Base-by-base conservation (phyloP, 2,329 filamentous ascomycete genomes). In the Chrysoporthe deuterocubensis region DNA sequence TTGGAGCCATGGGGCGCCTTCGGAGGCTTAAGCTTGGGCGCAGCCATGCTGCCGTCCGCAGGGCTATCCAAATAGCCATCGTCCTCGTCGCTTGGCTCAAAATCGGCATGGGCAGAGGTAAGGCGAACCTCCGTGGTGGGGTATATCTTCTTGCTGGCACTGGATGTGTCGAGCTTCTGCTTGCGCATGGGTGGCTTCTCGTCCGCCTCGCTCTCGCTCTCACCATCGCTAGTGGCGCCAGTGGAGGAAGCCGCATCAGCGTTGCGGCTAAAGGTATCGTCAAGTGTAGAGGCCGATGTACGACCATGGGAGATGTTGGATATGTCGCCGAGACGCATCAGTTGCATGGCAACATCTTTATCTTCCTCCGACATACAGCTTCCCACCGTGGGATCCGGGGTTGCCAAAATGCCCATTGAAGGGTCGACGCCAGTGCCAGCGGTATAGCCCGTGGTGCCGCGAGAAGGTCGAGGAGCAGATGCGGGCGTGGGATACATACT, bases 331-430 rank as follows among this genome's bases (percentile, higher is more conserved):
- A 99, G 87, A 73, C 95, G 92, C 90, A 99, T 98, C 75, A 99
- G 85, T 81, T 98, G 96, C 76, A 97, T 90, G 67, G 96, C 96
- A 70, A 98, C 96, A 80, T 99, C 96, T 76, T 90, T 90, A 73
- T 90, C 88, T 79, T 99, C 96, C 77, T 99, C 96, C 16, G 95
- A 98, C 79, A 99, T 95, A 78, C 93, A 96, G 80, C 95, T 98
- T 65, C 93, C 93, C 73, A 98, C 92, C 14, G 96, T 99, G n/a
- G 95, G 95, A 74, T 98, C 96, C 37, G 96, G 96, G 2, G 96
- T 99, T 26, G 94, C 94, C 71, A 97, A 83, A 73, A 96, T 87
- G 65, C 90, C 89, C 76, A 80, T 76, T 70, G 70, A 72, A 14
- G 74, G 67, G 21, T 70, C 74, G 9, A 73, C 68, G 63, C 77